A percentile compares a stretch with the other conserved stretches of the same genome.
Evolutionary conservation across 139 green algal genomes (phyloP).

Genomic region (Pseudopediastrum boryanum): DNA sequence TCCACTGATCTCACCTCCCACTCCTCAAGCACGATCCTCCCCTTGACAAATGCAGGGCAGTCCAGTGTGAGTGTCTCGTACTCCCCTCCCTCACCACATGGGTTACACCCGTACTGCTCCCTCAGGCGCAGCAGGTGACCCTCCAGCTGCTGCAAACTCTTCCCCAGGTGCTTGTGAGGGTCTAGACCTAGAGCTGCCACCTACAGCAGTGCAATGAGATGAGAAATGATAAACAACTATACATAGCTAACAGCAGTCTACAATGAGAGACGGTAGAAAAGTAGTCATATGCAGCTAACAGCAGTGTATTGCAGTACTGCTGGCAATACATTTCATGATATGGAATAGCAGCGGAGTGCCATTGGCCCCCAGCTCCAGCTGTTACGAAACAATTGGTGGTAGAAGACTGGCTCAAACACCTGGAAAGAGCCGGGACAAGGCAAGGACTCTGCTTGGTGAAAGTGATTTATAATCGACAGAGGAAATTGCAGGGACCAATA

Average conservation of each 20-base stretch:
- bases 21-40: constrained; percentile 73
- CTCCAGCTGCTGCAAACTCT: constrained; percentile 66
- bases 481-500: no score
- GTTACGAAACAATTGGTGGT: no score
- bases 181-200: constrained; percentile 86
- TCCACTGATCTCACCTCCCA: constrained; percentile 59
- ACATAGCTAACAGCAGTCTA: neutral
- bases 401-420: no score
- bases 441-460: no score
- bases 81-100: constrained; percentile 97
- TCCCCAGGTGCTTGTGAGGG: constrained; percentile 86
- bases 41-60: constrained; percentile 78
- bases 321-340: neutral
- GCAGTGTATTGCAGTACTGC: neutral
- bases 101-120: constrained; percentile 82
- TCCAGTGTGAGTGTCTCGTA: constrained; percentile 97
- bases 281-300: neutral
- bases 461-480: no score
- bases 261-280: neutral
- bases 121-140: constrained; percentile 59
- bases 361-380: no score
- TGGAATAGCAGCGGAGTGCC: no score
- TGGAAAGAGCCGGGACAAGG: no score
- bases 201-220: constrained; percentile 28
- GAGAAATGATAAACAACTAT: neutral